A percentile compares a stretch with the other conserved stretches of the same genome.
Conservation (phyloP, 129 eudicot species). For the Ambrosia artemisiifolia region DNA sequence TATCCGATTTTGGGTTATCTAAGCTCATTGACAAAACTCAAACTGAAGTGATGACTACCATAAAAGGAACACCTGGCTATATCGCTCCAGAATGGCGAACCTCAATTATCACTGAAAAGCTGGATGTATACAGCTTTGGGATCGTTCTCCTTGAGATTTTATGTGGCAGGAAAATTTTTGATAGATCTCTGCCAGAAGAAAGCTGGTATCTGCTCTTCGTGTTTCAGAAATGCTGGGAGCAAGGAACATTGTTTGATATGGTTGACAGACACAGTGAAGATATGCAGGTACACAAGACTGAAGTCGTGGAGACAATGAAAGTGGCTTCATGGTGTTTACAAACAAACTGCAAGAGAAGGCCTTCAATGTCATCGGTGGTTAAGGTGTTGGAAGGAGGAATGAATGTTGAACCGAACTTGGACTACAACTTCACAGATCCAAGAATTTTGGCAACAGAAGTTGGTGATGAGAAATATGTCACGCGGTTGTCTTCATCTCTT, state of each 20-base stretch:
- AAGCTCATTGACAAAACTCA: conserved; percentile 17
- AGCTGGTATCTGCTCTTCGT: conserved; percentile 18
- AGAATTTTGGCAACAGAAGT: background rate
- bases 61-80: conserved; percentile 29
- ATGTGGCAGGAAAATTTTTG: conserved; percentile 24
- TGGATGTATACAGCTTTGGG: conserved; percentile 24
- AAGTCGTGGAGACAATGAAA: conserved; percentile 32
- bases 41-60: conserved; percentile 16
- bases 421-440: conserved; percentile 21
- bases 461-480: too few species aligned
- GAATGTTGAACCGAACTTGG: background rate
- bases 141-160: conserved; percentile 22
- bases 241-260: conserved; percentile 18
- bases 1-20: conserved; percentile 19
- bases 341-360: conserved; percentile 25
- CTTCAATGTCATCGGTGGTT: conserved; percentile 44
- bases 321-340: conserved; percentile 46
- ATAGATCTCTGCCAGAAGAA: conserved; percentile 10
- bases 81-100: conserved; percentile 26
- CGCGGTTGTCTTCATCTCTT: background rate
- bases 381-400: conserved; percentile 37
- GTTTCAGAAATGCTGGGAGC: conserved; percentile 12
- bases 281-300: conserved; percentile 22
- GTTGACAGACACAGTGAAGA: conserved; percentile 3
- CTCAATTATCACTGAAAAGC: conserved; percentile 19